These are phyloP conservation scores for Geranomyces variabilis DNA, from an alignment of 192 early-diverging fungal genomes.

Conservation along the genomic window DNA sequence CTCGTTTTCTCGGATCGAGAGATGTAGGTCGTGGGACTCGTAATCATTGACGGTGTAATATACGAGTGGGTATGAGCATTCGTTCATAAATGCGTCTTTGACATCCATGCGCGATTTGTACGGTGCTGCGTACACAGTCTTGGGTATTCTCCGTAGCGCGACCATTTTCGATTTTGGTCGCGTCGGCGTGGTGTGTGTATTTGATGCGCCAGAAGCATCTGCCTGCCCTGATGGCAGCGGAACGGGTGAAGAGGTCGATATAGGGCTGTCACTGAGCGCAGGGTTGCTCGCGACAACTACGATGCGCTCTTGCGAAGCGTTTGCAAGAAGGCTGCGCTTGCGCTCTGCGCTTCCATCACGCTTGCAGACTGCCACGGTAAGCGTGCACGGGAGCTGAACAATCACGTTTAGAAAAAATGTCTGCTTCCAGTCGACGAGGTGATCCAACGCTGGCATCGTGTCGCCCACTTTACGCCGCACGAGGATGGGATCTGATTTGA, in stretches of 20 bases:
- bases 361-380: conserved; percentile 85
- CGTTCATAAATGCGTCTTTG: conserved; percentile 82
- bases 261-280: neutral
- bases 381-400: conserved; percentile 85
- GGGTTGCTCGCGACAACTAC: conserved; percentile 13
- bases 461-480: conserved; percentile 76
- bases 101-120: conserved; percentile 91
- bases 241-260: neutral
- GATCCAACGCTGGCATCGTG: conserved; percentile 67
- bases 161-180: conserved; percentile 64
- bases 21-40: conserved; percentile 86
- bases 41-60: conserved; percentile 94
- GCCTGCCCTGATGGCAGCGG: neutral
- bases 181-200: neutral
- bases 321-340: conserved; percentile 26
- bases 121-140: conserved; percentile 83
- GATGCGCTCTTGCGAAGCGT: conserved; percentile 21
- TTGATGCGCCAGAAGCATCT: neutral
- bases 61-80: conserved; percentile 87
- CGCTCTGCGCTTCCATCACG: conserved; percentile 22
- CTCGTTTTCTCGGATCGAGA: conserved; percentile 81
- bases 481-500: conserved; percentile 73
- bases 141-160: conserved; percentile 74
- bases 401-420: conserved; percentile 92
- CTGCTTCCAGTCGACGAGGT: conserved; percentile 85